phyloP scores from a whole-genome alignment of 208 protist genomes.

The Trypanosoma avium region DNA sequence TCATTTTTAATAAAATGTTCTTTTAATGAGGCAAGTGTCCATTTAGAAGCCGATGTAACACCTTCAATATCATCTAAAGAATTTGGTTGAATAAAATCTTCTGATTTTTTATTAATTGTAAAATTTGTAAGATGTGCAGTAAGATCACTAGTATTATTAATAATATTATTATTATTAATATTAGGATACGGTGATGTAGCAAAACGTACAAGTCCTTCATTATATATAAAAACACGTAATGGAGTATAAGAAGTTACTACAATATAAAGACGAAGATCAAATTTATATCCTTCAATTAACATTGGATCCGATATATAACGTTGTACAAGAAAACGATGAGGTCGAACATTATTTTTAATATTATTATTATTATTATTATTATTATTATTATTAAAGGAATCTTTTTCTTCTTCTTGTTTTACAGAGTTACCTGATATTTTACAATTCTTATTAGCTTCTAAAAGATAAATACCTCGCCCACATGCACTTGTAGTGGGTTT shows the following conservation, averaged over 20 bases:
- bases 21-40: constrained; percentile 49
- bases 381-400: background rate
- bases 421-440: background rate
- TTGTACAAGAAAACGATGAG: constrained; percentile 61
- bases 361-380: background rate
- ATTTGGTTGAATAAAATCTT: constrained; percentile 37
- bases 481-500: constrained; percentile 70
- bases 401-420: background rate
- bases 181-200: constrained; percentile 66
- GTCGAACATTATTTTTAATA: background rate
- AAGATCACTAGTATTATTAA: constrained; percentile 28
- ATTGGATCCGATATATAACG: constrained; percentile 76
- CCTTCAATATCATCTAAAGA: constrained; percentile 18
- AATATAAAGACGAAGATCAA: constrained; percentile 92
- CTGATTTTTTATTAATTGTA: constrained; percentile 77
- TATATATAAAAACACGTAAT: constrained; percentile 79
- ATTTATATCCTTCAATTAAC: constrained; percentile 88
- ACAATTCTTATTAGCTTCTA: constrained; percentile 21
- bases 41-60: constrained; percentile 41
- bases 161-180: background rate
- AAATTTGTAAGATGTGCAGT: constrained; percentile 92
- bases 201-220: constrained; percentile 89
- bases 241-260: constrained; percentile 86
- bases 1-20: constrained; percentile 35
- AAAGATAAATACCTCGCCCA: constrained; percentile 65